Percentiles rank a stretch among this genome's conserved stretches.
phyloP scores from a whole-genome alignment of 164 flowering plant species.

The Vitis riparia region DNA sequence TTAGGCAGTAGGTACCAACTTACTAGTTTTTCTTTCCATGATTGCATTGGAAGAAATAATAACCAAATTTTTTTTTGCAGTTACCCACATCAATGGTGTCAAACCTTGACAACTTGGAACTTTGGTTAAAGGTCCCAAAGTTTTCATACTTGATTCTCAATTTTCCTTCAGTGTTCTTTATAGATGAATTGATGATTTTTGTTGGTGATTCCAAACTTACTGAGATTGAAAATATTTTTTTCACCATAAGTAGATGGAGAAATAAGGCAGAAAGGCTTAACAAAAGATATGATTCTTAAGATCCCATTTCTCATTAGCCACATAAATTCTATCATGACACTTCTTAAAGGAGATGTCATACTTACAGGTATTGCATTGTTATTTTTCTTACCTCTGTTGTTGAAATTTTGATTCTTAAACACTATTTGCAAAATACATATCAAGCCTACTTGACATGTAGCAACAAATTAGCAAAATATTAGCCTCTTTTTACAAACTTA shows the following conservation, averaged over 20 bases:
- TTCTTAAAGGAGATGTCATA: slow-evolving; percentile 96
- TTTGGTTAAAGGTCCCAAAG: slow-evolving; percentile 79
- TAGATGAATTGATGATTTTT: not conserved
- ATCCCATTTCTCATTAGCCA: slow-evolving; percentile 91
- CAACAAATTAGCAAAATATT: too few species aligned
- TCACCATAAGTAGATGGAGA: slow-evolving; percentile 78
- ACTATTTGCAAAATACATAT: too few species aligned
- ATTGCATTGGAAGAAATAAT: too few species aligned
- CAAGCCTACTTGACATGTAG: too few species aligned
- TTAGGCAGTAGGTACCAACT: not conserved
- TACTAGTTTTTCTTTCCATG: not conserved
- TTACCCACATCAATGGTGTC: slow-evolving; percentile 61
- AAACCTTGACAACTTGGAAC: slow-evolving; percentile 83
- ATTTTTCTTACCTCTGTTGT: not conserved
- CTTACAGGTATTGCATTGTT: slow-evolving; percentile 68
- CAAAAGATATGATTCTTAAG: slow-evolving; percentile 91
- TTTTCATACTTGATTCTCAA: not conserved
- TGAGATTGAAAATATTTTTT: not conserved
- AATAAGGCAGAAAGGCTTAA: slow-evolving; percentile 76
- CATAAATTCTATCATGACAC: slow-evolving; percentile 93
- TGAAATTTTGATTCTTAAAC: not conserved
- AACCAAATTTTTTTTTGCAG: slow-evolving; percentile 36
- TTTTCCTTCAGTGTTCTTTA: not conserved
- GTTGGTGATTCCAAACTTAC: not conserved
- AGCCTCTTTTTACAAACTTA: too few species aligned